Evolutionary conservation across 441 rosid genomes (phyloP), one percentile per base, ranked within the genome.

Genomic region (Adansonia gregorii): DNA sequence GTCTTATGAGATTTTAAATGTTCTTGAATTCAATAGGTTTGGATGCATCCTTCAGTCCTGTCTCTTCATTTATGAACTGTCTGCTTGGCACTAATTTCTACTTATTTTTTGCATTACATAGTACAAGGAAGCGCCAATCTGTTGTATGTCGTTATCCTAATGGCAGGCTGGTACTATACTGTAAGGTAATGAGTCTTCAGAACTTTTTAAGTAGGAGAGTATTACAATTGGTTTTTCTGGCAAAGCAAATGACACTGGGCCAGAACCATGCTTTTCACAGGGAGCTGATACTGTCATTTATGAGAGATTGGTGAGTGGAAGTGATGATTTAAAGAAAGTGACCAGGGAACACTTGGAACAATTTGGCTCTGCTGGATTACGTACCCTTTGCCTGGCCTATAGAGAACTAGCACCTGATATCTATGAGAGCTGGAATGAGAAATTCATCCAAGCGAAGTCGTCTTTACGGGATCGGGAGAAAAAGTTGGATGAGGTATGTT

Each of bases 371-470:
- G 59, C 59, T 54, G 59, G 59, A 54, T 54, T 54, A 15, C 59
- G 59, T 4, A 54, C 59, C 59, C 59, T 54, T 54, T 54, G 59
- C 20, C 59, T 54, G 20, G 59, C 59, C 59, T 54, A 54, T 15
- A 54, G 17, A 54, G 59, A 54, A 5, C 20, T 54, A 54, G 59
- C 59, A 15, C 59, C 55, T 3, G 59, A 54, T 19, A 54, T 54
- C 17, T 54, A n/a, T 54, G 59, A 54, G 59, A 54, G 20, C 59
- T 54, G 59, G 59, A 54, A 54, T 54, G 59, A 54, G 59, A 54
- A 54, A 54, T 54, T 54, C 59, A 54, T 54, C 59, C 59, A 54
- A 54, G 59, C 59, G 20, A 54, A 54, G 59, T 54, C 59, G 17
- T 54, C 59, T 54, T 20, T 54, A 54, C 19, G 20, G n/a, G 59